These are phyloP conservation scores for Linnemannia schmuckeri DNA, from an alignment of 192 early-diverging fungal genomes.

Conservation along the genomic window DNA sequence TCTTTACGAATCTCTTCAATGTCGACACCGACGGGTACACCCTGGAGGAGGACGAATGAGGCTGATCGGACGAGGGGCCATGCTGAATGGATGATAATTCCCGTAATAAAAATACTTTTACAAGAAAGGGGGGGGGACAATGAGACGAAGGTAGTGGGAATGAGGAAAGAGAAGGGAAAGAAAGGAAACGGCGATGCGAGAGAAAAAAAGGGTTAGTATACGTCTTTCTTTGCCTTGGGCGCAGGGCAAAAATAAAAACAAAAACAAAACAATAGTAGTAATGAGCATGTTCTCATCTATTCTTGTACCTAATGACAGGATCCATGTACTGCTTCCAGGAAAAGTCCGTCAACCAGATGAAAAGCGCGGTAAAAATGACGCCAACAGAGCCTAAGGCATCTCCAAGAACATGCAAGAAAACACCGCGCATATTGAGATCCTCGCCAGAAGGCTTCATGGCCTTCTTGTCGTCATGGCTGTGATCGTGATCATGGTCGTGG, in stretches of 20 bases:
- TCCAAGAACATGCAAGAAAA: conserved; percentile 93
- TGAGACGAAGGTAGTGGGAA: no score
- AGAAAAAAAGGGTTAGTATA: neutral
- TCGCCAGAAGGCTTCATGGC: conserved; percentile 53
- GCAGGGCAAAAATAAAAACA: conserved; percentile 22
- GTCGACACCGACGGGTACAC: conserved; percentile 76
- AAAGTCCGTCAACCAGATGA: conserved; percentile 79
- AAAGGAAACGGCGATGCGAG: neutral
- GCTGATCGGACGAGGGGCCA: conserved; percentile 69
- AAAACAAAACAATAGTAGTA: conserved; percentile 25
- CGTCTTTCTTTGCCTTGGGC: neutral
- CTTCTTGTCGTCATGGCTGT: conserved; percentile 22
- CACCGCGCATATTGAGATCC: conserved; percentile 69
- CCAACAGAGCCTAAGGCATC: conserved; percentile 91
- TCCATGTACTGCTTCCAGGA: conserved; percentile 88
- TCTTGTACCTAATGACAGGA: conserved; percentile 76
- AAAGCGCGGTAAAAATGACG: conserved; percentile 83
- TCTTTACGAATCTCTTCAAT: conserved; percentile 74
- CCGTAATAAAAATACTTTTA: conserved; percentile 67
- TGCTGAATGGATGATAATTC: conserved; percentile 71
- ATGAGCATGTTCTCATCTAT: neutral
- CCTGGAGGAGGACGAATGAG: conserved; percentile 85
- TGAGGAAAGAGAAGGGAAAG: neutral
- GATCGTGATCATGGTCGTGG: conserved; percentile 37
- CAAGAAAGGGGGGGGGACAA: neutral